A percentile compares a stretch with the other conserved stretches of the same genome.
These are phyloP conservation scores for Aspergillus cristatus DNA, from an alignment of 495 filamentous ascomycete species.

Conservation along the genomic window DNA sequence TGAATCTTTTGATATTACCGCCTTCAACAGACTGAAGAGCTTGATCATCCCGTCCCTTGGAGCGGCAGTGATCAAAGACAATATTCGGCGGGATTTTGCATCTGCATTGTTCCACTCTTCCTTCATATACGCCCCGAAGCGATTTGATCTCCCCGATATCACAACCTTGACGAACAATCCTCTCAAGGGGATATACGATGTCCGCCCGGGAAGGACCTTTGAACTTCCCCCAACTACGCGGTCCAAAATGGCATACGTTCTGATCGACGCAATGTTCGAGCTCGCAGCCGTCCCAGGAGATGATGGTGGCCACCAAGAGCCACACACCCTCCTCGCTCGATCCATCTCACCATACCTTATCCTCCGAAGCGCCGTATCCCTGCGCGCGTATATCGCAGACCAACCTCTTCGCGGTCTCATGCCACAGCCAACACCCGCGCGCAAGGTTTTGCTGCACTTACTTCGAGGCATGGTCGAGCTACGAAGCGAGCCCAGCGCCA, in stretches of 20 bases:
- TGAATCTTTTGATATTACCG: conserved; percentile 70
- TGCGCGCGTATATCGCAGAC: conserved; percentile 80
- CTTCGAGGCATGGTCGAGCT: conserved; percentile 55
- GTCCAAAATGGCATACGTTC: conserved; percentile 65
- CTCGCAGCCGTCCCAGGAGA: conserved; percentile 47
- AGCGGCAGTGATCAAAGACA: conserved; percentile 50
- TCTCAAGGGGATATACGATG: conserved; percentile 53
- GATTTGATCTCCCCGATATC: conserved; percentile 48
- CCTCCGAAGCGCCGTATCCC: conserved; percentile 64
- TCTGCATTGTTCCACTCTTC: conserved; percentile 74
- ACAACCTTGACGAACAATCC: conserved; percentile 37
- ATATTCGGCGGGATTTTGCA: conserved; percentile 59
- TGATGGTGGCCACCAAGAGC: conserved; percentile 3
- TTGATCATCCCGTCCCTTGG: conserved; percentile 73
- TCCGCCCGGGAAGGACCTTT: conserved; percentile 61
- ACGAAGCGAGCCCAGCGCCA: conserved; percentile 59
- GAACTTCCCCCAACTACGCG: conserved; percentile 56
- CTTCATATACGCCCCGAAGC: conserved; percentile 63
- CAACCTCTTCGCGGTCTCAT: conserved; percentile 86
- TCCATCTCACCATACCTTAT: conserved; percentile 78
- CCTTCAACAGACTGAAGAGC: conserved; percentile 56
- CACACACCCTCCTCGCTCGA: conserved; percentile 55
- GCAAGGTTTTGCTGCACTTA: conserved; percentile 66
- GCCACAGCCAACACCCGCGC: conserved; percentile 78
- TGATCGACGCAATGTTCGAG: conserved; percentile 71